A percentile compares a stretch with the other conserved stretches of the same genome.
phyloP scores from a whole-genome alignment of 2,329 filamentous ascomycete species.

The Microcyclospora tardicrescens region DNA sequence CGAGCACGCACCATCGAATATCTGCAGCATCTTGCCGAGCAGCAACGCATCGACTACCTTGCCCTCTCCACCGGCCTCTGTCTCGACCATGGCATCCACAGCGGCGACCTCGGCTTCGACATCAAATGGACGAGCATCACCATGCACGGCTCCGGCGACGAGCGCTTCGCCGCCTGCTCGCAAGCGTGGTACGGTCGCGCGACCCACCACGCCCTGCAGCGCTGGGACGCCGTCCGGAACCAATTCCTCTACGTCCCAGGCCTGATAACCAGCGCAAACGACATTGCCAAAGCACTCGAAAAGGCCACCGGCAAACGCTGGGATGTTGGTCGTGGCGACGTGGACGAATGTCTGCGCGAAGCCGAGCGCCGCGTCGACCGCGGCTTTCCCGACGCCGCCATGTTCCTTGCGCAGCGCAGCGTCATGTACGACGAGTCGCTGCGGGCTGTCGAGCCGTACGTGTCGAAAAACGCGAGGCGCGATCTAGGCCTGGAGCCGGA shows the following conservation, averaged over 20 bases:
- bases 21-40: conserved; percentile 9
- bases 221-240: conserved; percentile 25
- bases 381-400: conserved; percentile 26
- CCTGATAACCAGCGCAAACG: conserved; percentile 20
- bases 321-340: conserved; percentile 20
- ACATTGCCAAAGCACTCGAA: conserved; percentile 21
- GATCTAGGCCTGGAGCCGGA: conserved; percentile 10
- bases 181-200: conserved; percentile 20
- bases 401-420: conserved; percentile 27
- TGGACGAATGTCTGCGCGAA: conserved; percentile 25
- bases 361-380: conserved; percentile 22
- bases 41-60: conserved; percentile 20
- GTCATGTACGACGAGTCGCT: conserved; percentile 24
- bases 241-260: conserved; percentile 25
- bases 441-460: conserved; percentile 17
- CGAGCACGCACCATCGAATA: conserved; percentile 21
- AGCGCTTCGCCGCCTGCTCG: conserved; percentile 25
- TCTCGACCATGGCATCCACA: conserved; percentile 22
- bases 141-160: conserved; percentile 24
- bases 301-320: conserved; percentile 18
- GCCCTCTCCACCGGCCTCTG: conserved; percentile 22
- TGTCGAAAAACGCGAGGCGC: conserved; percentile 9
- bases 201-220: conserved; percentile 14
- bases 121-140: conserved; percentile 28
- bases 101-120: conserved; percentile 26